Evolutionary conservation across 2,329 filamentous ascomycete genomes (phyloP), one percentile per base, ranked within the genome.

Genomic region (Stemphylium lycopersici): DNA sequence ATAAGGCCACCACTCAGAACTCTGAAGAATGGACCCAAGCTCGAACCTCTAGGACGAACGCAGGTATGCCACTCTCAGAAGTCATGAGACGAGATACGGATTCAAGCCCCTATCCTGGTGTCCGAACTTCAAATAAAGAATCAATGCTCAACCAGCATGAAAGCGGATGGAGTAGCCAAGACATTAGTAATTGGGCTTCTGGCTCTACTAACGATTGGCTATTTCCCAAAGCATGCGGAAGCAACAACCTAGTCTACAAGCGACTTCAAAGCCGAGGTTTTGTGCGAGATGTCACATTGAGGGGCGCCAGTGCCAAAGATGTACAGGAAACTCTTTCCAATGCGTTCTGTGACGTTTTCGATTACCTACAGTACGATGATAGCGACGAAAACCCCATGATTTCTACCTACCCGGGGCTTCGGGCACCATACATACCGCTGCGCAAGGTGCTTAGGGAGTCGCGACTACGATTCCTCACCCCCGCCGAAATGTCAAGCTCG

Each of bases 371-470:
- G 24, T 69, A 70, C 32, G 65, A 65, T 11, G 61, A 69, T 20
- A 61, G 65, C 18, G 66, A 68, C 32, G 62, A 65, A n/a, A 63
- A 69, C n/a, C 61, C 61, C 6, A 62, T 62, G 38, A 53, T 71
- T n/a, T 51, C 53, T 31, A 45, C 63, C 1, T 65, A 67, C 33
- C 77, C 87, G 16, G 90, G 87, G 5, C 78, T 93, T 15, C 81
- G 83, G 48, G 86, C 88, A 38, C 75, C 84, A 0, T 91, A 89
- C 83, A 82, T 93, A n/a, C 90, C 90, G 4, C 78, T 93, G 15
- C 84, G 90, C 45, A 93, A 93, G 71, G 78, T 91, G 2, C 85
- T 90, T 68, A 91, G 89, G 67, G 88, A 91, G 52, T 87, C 87
- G 0, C 83, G 86, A 22, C 80, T 93, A 6, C 84, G 86, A 1